Conservation (phyloP, 345 rosid species). For the Hibiscus mutabilis region DNA sequence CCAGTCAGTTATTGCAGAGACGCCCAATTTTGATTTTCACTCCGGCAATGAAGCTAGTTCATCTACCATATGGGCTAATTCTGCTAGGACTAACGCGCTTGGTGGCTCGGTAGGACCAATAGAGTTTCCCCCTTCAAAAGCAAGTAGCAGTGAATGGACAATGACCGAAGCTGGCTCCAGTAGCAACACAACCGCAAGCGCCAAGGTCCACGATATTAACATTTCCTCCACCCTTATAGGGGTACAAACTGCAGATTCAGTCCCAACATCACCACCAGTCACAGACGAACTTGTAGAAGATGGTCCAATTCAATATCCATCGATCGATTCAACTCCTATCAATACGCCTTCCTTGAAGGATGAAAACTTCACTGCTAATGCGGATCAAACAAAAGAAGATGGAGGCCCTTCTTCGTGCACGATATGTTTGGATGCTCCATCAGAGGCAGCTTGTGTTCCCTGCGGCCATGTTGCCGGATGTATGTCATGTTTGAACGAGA, state of each 20-base stretch:
- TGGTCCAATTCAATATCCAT: slow-evolving; percentile 74
- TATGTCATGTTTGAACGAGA: slow-evolving; percentile 81
- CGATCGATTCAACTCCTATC: slow-evolving; percentile 56
- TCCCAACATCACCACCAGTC: slow-evolving; percentile 64
- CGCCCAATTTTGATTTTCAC: slow-evolving; percentile 27
- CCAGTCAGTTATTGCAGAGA: slow-evolving; percentile 45
- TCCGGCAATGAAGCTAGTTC: slow-evolving; percentile 34
- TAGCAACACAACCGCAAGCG: slow-evolving; percentile 14
- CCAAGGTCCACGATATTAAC: slow-evolving; percentile 13
- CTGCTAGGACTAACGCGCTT: slow-evolving; percentile 13
- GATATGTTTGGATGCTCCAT: slow-evolving; percentile 88
- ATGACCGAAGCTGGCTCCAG: slow-evolving; percentile 22
- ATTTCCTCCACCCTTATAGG: slow-evolving; percentile 10
- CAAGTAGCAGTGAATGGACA: slow-evolving; percentile 18
- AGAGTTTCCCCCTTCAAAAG: slow-evolving; percentile 26
- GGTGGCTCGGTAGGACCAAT: slow-evolving; percentile 18
- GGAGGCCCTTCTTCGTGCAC: slow-evolving; percentile 49
- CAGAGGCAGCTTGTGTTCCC: slow-evolving; percentile 92
- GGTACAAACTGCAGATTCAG: slow-evolving; percentile 22
- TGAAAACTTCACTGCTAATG: slow-evolving; percentile 19
- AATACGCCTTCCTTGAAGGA: slow-evolving; percentile 30
- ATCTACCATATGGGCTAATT: slow-evolving; percentile 31
- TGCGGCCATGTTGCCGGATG: slow-evolving; percentile 99
- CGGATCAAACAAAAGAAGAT: slow-evolving; percentile 37
- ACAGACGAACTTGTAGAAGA: slow-evolving; percentile 38